Base-by-base conservation (phyloP, 306 rosid genomes). In the Quercus suber region DNA sequence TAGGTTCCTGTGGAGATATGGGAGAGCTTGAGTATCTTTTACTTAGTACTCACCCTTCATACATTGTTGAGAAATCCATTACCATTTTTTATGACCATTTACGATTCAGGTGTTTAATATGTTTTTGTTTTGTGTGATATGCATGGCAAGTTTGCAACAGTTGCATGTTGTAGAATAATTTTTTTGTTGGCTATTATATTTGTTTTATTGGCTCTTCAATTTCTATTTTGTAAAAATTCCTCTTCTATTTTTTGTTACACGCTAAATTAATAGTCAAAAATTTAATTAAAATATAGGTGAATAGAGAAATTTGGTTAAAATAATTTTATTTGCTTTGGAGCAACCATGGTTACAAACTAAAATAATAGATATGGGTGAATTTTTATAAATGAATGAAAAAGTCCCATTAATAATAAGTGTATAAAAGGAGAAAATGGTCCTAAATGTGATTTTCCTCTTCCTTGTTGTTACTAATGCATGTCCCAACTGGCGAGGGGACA, bases 1-100 rank as follows among this genome's bases (percentile, higher is more conserved):
- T 92, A 5, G 95, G 97, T 33, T 75, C 82, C 23, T 82, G 80
- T 70, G 97, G 95, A 15, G 95, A 90, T 55, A 59, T 83, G 55
- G 1, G 12, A 41, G 3, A 41, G 45, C 3, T 8, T 8, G 11
- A 8, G 45, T 8, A 41, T 41, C 3, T 41, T 41, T 41, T 7
- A 41, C 3, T 41, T 41, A 41, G 12, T 8, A 41, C 0, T 41
- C 12, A 41, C 81, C 63, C 87, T 63, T 37, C 72, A 52, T 83
- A 79, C 55, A 79, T 89, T 80, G 70, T 85, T 81, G 86, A 89
- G 3, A 65, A 71, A 0, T 82, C 89, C 71, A 81, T 86, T 63
- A 79, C 68, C 65, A 79, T 87, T 67, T 89, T 85, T 25, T 69
- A 76, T 28, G 80, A 78, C 55, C 88, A 90, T 25, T 70, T 11